Conservation (phyloP, 2,329 filamentous ascomycete genomes). For the Pseudogymnoascus sp. region DNA sequence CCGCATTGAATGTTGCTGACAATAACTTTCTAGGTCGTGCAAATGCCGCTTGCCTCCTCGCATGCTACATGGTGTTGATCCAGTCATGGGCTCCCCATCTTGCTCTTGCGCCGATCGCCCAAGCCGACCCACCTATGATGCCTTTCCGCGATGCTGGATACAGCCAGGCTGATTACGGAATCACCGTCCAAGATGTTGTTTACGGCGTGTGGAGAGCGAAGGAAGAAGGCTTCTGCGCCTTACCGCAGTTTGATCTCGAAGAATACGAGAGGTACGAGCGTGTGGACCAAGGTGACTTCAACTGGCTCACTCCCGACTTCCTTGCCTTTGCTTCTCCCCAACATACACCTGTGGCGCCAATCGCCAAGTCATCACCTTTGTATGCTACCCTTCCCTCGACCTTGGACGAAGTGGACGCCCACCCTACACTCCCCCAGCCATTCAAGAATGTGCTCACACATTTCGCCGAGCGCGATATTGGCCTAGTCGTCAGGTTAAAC, state of each 20-base stretch:
- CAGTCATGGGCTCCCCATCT: conserved; percentile 96
- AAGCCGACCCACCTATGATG: conserved; percentile 96
- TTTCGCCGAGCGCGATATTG: conserved; percentile 81
- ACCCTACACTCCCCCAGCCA: conserved; percentile 67
- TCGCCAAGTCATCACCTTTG: conserved; percentile 64
- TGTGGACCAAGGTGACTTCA: conserved; percentile 98
- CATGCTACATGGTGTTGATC: conserved; percentile 98
- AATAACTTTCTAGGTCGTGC: conserved; percentile 58
- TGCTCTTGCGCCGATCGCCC: conserved; percentile 88
- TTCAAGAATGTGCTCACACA: conserved; percentile 96
- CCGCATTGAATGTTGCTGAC: conserved; percentile 18
- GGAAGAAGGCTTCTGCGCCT: conserved; percentile 82
- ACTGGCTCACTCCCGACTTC: conserved; percentile 95
- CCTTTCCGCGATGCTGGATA: conserved; percentile 97
- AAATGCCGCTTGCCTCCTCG: conserved; percentile 89
- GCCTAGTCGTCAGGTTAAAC: conserved; percentile 89
- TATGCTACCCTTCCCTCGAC: conserved; percentile 70
- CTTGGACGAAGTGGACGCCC: conserved; percentile 61
- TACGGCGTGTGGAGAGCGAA: conserved; percentile 99
- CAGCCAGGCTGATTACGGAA: conserved; percentile 92
- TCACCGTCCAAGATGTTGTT: conserved; percentile 94
- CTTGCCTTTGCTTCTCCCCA: conserved; percentile 95
- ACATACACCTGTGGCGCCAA: conserved; percentile 65
- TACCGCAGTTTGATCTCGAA: conserved; percentile 92
- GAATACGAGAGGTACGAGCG: conserved; percentile 95